phyloP scores from a whole-genome alignment of 2,329 filamentous ascomycete species.

The Stenocarpella maydis region DNA sequence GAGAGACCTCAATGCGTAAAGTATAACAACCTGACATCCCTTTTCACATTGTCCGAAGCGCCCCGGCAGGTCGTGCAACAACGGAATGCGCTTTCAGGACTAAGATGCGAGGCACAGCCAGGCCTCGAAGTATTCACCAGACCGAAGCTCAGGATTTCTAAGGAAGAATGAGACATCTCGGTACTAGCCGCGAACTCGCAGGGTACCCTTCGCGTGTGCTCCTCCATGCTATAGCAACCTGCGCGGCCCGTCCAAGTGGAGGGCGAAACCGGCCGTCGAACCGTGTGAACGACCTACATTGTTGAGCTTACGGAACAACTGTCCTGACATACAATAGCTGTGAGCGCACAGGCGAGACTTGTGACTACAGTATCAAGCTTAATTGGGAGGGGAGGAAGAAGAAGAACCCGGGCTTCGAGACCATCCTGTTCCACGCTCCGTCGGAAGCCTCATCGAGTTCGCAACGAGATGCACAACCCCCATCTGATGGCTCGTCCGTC shows the following conservation, averaged over 20 bases:
- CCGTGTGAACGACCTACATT: background rate
- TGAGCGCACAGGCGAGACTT: constrained; percentile 73
- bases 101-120: background rate
- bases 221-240: background rate
- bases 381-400: constrained; percentile 81
- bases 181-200: background rate
- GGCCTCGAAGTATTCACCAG: background rate
- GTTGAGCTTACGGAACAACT: background rate
- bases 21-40: constrained; percentile 45
- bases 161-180: background rate
- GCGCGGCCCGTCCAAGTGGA: constrained; percentile 24
- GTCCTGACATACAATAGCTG: constrained; percentile 54
- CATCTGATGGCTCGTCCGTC: constrained; percentile 41
- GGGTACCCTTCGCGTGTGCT: background rate
- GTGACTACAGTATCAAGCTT: constrained; percentile 82
- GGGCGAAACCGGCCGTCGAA: background rate
- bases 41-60: background rate
- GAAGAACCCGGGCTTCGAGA: constrained; percentile 57
- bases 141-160: background rate
- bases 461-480: constrained; percentile 8
- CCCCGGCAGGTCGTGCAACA: background rate
- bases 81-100: background rate
- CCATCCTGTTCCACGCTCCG: constrained; percentile 39
- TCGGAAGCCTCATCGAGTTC: constrained; percentile 38
- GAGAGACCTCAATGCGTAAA: constrained; percentile 77